Base-by-base conservation (phyloP, 2,329 filamentous ascomycete genomes). In the Pseudogymnoascus sp. region DNA sequence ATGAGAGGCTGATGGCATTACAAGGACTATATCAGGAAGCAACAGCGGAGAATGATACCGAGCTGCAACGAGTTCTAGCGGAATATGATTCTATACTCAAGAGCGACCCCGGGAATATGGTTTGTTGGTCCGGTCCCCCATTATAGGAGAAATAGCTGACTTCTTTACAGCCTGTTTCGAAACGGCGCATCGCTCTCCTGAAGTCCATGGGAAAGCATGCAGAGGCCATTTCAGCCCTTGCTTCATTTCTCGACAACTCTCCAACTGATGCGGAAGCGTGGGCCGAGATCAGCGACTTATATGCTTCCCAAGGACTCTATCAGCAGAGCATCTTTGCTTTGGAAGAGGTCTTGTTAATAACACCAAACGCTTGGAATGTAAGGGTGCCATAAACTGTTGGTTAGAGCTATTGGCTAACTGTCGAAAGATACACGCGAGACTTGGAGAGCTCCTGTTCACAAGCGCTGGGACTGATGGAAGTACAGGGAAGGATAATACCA, bases 341-440 rank as follows among this genome's bases (percentile, higher is more conserved):
- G 50, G 95, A 99, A 75, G 95, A 99, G 75, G 91, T 96, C 19
- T 76, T 99, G 50, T 79, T 98, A 61, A 81, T 96, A 63, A 84
- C 86, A 61, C 93, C 95, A 3, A 96, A 96, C 78, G 91, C 93
- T 19, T 99, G 95, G 93, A 98, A 96, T 79, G 90, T 95, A 75
- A 74, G 89, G 75, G 65, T 10, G 37, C 33, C 62, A 41, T 62
- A 37, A 28, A 28, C 16, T 8, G 61, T 28, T 14, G 33, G 11
- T 24, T 35, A 62, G 63, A 56, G 66, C 68, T 69, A 68, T 73
- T 77, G 66, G 77, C 67, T 60, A 40, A 62, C 46, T 59, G 4
- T 61, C 62, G 65, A n/a, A 71, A 95, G 89, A 85, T 96, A 67
- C 92, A 97, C 75, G 93, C 93, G 60, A 86, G 89, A 59, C 77